A percentile compares a stretch with the other conserved stretches of the same genome.
Evolutionary conservation across 345 rosid species (phyloP).

Genomic region (Hibiscus syriacus): DNA sequence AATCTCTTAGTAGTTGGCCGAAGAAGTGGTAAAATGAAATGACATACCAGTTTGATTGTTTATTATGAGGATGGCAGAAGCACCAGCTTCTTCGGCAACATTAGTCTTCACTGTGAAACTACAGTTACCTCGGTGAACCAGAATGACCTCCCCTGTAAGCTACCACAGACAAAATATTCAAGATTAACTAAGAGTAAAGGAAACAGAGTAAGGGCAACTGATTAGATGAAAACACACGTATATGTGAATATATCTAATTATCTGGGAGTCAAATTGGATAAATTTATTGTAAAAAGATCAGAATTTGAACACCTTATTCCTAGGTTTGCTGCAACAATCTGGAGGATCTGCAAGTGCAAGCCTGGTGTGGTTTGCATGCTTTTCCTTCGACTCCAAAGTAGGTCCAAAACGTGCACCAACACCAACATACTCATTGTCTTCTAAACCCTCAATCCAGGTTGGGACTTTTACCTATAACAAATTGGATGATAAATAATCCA

Average conservation of each 20-base stretch:
- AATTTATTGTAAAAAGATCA: not conserved
- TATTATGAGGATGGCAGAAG: slow-evolving; percentile 61
- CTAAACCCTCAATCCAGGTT: slow-evolving; percentile 44
- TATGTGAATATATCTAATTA: not conserved
- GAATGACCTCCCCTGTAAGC: slow-evolving; percentile 43
- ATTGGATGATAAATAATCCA: not conserved
- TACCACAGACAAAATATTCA: slow-evolving; percentile 18
- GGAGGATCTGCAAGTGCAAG: slow-evolving; percentile 59
- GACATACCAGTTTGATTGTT: slow-evolving; percentile 47
- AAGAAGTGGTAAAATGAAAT: not conserved
- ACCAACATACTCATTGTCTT: slow-evolving; percentile 59
- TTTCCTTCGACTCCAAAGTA: slow-evolving; percentile 63
- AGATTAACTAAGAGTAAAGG: slow-evolving; percentile 8
- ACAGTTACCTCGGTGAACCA: slow-evolving; percentile 62
- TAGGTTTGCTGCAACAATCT: slow-evolving; percentile 49
- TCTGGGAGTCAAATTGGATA: not conserved
- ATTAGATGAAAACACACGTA: not conserved
- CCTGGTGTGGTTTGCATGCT: slow-evolving; percentile 40
- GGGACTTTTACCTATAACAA: slow-evolving; percentile 54
- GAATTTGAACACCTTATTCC: slow-evolving; percentile 37
- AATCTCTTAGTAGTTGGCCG: not conserved
- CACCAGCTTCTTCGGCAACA: slow-evolving; percentile 48
- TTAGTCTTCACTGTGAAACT: slow-evolving; percentile 64
- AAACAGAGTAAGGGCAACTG: not conserved
- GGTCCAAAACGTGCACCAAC: slow-evolving; percentile 76